phyloP scores from a whole-genome alignment of 2,329 filamentous ascomycete genomes.

The Aspergillus udagawae region DNA sequence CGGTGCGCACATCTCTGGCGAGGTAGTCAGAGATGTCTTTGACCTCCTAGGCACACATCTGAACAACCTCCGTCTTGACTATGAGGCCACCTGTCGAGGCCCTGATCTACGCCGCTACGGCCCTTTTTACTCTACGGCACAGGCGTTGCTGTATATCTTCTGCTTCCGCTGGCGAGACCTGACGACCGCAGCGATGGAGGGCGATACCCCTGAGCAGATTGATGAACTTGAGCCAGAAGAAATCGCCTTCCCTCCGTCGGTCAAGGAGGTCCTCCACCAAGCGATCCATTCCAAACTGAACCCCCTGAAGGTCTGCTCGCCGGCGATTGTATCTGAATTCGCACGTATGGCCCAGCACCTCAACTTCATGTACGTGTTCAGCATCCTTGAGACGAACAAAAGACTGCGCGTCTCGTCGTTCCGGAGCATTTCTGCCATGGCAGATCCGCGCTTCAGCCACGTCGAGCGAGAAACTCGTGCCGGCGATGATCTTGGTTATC shows the following conservation, averaged over 20 bases:
- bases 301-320: constrained; percentile 90
- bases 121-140: constrained; percentile 82
- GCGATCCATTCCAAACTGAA: constrained; percentile 89
- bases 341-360: constrained; percentile 82
- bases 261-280: constrained; percentile 68
- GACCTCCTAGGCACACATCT: constrained; percentile 73
- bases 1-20: constrained; percentile 72
- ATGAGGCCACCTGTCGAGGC: constrained; percentile 71
- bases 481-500: constrained; percentile 71
- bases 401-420: constrained; percentile 74
- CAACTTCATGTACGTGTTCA: constrained; percentile 83
- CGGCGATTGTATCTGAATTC: constrained; percentile 86
- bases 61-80: constrained; percentile 66
- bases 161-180: constrained; percentile 98
- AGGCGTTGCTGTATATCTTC: constrained; percentile 89
- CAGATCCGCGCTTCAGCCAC: constrained; percentile 37
- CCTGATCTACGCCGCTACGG: constrained; percentile 81
- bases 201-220: constrained; percentile 52
- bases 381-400: constrained; percentile 88
- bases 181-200: constrained; percentile 54
- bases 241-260: constrained; percentile 69
- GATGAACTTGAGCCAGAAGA: constrained; percentile 61
- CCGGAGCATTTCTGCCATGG: constrained; percentile 37
- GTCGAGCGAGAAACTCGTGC: constrained; percentile 53
- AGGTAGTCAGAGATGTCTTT: constrained; percentile 78